A percentile compares a stretch with the other conserved stretches of the same genome.
These are phyloP conservation scores for Rhodotorula toruloides DNA, from an alignment of 768 basidiomycete genomes.

Conservation along the genomic window DNA sequence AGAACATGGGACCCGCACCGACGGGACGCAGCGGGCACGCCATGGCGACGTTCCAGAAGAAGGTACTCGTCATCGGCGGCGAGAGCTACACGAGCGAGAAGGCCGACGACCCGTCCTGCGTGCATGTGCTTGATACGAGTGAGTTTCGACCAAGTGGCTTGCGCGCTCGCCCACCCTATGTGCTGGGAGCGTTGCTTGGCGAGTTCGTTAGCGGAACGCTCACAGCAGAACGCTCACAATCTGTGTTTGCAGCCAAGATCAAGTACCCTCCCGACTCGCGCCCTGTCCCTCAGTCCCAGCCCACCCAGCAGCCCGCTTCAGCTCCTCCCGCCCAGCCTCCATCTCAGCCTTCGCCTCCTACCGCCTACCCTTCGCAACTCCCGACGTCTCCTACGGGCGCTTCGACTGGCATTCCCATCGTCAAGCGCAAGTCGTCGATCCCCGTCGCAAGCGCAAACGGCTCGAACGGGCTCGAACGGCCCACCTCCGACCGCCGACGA, in stretches of 20 bases:
- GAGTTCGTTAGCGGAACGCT: no score
- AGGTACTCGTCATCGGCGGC: conserved; percentile 89
- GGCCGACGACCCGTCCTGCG: conserved; percentile 69
- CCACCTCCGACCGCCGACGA: conserved; percentile 2
- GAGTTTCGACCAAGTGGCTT: no score
- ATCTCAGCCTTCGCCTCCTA: neutral
- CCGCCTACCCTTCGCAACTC: neutral
- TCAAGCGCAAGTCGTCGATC: conserved; percentile 7
- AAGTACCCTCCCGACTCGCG: conserved; percentile 69
- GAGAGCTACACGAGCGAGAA: conserved; percentile 65
- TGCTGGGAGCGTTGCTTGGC: no score
- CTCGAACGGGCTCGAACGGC: conserved; percentile 35
- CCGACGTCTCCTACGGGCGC: no score
- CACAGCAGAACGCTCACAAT: conserved; percentile 78
- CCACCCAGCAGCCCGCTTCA: neutral
- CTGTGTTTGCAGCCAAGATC: conserved; percentile 68
- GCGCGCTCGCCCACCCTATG: no score
- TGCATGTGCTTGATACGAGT: conserved; percentile 97
- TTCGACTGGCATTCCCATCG: neutral
- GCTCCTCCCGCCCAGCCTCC: neutral
- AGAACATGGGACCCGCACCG: conserved; percentile 97
- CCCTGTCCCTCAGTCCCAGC: conserved; percentile 2
- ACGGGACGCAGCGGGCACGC: conserved; percentile 90
- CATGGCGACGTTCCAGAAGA: conserved; percentile 87
- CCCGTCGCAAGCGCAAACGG: neutral